A percentile compares a stretch with the other conserved stretches of the same genome.
phyloP scores from a whole-genome alignment of 169 alveolate species.

The Amoebophrya sp. region DNA sequence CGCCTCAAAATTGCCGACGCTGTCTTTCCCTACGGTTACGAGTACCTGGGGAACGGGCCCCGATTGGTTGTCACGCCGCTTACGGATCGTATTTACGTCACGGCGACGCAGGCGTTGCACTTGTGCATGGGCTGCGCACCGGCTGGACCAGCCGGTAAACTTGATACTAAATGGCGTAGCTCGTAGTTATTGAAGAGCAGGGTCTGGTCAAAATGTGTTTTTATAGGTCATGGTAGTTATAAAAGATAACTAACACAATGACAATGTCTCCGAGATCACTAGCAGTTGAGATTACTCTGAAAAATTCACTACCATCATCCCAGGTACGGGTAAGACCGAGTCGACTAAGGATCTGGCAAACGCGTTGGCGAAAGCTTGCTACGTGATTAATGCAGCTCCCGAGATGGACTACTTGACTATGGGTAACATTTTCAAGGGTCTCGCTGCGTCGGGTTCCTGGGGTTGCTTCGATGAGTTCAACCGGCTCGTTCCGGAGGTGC shows the following conservation, averaged over 20 bases:
- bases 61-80: slow-evolving; percentile 92
- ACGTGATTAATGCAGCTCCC: slow-evolving; percentile 89
- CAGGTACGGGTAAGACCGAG: slow-evolving; percentile 94
- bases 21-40: slow-evolving; percentile 84
- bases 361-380: slow-evolving; percentile 91
- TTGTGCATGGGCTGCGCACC: slow-evolving; percentile 96
- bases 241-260: too few relatives aligned
- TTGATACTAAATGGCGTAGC: too few relatives aligned
- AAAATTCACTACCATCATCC: too few relatives aligned
- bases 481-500: slow-evolving; percentile 90
- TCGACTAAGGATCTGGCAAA: slow-evolving; percentile 84
- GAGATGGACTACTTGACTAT: slow-evolving; percentile 91
- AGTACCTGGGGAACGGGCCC: slow-evolving; percentile 91
- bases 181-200: too few relatives aligned
- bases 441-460: slow-evolving; percentile 94
- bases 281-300: too few relatives aligned
- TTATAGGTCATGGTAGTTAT: too few relatives aligned
- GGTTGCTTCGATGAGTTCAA: slow-evolving; percentile 96
- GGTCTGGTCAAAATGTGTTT: too few relatives aligned
- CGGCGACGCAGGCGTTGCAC: slow-evolving; percentile 93
- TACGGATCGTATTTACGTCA: slow-evolving; percentile 92
- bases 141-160: slow-evolving; percentile 99
- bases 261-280: too few relatives aligned
- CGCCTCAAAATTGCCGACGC: slow-evolving; percentile 84
- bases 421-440: slow-evolving; percentile 94